Evolutionary conservation across 225 moss, liverwort and hornwort genomes (phyloP), one percentile per base, ranked within the genome.

Genomic region (Takakia lepidozioides): DNA sequence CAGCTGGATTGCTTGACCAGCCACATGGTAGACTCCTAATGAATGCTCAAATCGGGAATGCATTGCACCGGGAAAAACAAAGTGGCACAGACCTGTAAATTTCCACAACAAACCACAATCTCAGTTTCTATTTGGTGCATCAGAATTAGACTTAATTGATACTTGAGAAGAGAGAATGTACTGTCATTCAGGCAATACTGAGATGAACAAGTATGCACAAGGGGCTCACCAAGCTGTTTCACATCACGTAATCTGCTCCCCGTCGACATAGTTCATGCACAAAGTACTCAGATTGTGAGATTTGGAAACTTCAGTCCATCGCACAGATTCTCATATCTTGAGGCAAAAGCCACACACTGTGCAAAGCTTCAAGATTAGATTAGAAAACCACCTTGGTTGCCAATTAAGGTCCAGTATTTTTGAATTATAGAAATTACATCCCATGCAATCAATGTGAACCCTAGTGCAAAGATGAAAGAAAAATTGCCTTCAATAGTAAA

Each of bases 21-120:
- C 92, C 61, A 92, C 63, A 61, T 87, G 87, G 55, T 87, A 87
- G 29, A 84, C 86, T 47, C 92, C 92, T 36, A 92, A 66, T 19
- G 87, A 92, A 67, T 92, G 92, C 63, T 92, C 92, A 64, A 92
- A 85, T 43, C 92, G 73, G 25, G 92, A 87, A 63, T 92, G 92
- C 71, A 87, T 84, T 40, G 84, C 92, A 58, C 87, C 87, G 55
- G 92, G 87, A 68, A 64, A 92, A 30, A 92, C 92, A 60, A 79
- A 81, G 52, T 92, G 87, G 62, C 92, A 92, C 24, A 92, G 82
- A 60, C 92, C 92, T 92, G 73, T 38, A 39, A 35, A 23, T 25
- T 32, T 11, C 7, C 7, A 32, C 11, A 7, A n/a, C n/a, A n/a
- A n/a, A n/a, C n/a, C n/a, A n/a, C n/a, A n/a, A n/a, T n/a, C n/a